Base-by-base conservation (phyloP, 371 early-diverging fungal species). In the Neoconidiobolus thromboides region DNA sequence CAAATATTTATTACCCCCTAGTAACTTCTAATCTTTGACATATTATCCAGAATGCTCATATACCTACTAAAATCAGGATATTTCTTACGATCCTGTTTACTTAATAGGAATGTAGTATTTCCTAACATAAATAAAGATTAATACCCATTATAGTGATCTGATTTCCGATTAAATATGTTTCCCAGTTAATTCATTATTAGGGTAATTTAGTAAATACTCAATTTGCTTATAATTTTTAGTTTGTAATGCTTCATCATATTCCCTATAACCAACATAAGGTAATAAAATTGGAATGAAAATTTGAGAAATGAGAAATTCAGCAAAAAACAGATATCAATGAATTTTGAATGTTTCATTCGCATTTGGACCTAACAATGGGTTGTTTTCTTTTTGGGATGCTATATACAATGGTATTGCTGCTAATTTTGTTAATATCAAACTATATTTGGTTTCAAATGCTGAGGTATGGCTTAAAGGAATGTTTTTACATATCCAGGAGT, bases 131-230 rank as follows among this genome's bases (percentile, higher is more conserved):
- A 26, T 26, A 26, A 26, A 26, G 26, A 26, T 26, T 26, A 26
- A 93, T 81, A 73, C 93, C 94, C 58, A 93, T 93, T 44, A 89
- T 68, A 65, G 94, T 91, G 67, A 93, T 67, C 60, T 75, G 76
- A 71, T 93, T 91, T 61, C 89, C 93, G 44, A 92, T 91, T 61
- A 93, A 74, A 81, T 79, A 92, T 92, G 93, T 72, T 78, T 77
- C 77, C 71, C 76, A 61, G 80, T 61, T 36, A 92, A 73, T 66
- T 85, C 73, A 57, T 75, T 74, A 80, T 93, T 79, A 49, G 91
- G 72, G 52, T 72, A 79, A 60, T 62, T 66, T 59, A 91, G 69
- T 64, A 78, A 73, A 49, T 75, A 67, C 73, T 76, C 73, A 66
- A 78, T 60, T 61, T 76, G 74, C 68, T 82, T 80, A 62, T 78